Percentiles rank a stretch among this genome's conserved stretches.
Conservation (phyloP, 1,139 yeast species). For the Diutina ranongensis region DNA sequence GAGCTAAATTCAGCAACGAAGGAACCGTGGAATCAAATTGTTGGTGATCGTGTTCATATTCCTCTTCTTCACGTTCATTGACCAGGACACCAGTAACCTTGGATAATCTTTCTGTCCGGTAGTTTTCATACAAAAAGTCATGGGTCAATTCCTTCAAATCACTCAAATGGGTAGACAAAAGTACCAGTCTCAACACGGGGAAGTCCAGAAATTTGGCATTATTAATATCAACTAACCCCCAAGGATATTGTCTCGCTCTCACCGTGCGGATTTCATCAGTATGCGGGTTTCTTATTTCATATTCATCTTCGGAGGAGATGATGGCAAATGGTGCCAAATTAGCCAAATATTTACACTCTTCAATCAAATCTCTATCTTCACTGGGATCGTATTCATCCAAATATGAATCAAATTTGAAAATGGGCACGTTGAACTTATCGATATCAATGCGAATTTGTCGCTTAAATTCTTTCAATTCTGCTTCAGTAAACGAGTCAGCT, state of each 20-base stretch:
- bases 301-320: slow-evolving; percentile 55
- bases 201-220: slow-evolving; percentile 81
- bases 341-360: slow-evolving; percentile 69
- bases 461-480: slow-evolving; percentile 54
- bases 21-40: slow-evolving; percentile 37
- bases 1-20: slow-evolving; percentile 54
- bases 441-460: slow-evolving; percentile 56
- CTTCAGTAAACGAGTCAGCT: slow-evolving; percentile 75
- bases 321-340: slow-evolving; percentile 79
- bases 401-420: slow-evolving; percentile 57
- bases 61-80: slow-evolving; percentile 14
- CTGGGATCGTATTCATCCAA: slow-evolving; percentile 34
- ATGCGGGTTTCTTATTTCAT: slow-evolving; percentile 37
- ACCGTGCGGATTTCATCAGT: slow-evolving; percentile 44
- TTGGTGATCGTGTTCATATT: slow-evolving; percentile 19
- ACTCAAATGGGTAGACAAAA: slow-evolving; percentile 85
- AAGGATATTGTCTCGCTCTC: slow-evolving; percentile 83
- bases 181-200: slow-evolving; percentile 66
- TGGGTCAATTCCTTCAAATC: slow-evolving; percentile 91
- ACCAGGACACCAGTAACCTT: slow-evolving; percentile 31
- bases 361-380: slow-evolving; percentile 58
- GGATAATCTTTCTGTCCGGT: slow-evolving; percentile 77
- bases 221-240: slow-evolving; percentile 84
- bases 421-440: slow-evolving; percentile 65
- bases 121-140: slow-evolving; percentile 81